A percentile compares a stretch with the other conserved stretches of the same genome.
These are phyloP conservation scores for Gynostemma pentaphyllum DNA, from an alignment of 306 rosid genomes.

Conservation along the genomic window DNA sequence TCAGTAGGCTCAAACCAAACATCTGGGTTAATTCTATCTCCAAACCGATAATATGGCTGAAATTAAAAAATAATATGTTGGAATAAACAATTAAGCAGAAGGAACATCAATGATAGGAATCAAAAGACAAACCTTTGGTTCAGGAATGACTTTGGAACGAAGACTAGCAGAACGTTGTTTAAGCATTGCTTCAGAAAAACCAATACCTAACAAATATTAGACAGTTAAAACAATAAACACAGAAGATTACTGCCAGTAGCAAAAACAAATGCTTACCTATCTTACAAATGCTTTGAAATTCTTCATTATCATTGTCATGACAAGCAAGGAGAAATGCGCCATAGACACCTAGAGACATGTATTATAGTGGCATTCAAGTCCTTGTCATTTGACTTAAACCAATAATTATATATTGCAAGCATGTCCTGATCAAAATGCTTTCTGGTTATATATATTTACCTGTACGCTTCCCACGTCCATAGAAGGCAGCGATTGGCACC, in stretches of 20 bases:
- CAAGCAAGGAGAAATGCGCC: slow-evolving; percentile 93
- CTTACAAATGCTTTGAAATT: slow-evolving; percentile 90
- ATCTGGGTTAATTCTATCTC: slow-evolving; percentile 64
- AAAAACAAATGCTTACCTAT: slow-evolving; percentile 41
- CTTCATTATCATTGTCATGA: slow-evolving; percentile 61
- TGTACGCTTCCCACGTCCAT: slow-evolving; percentile 93
- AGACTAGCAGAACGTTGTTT: slow-evolving; percentile 74
- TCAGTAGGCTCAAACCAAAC: slow-evolving; percentile 91
- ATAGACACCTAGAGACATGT: slow-evolving; percentile 47
- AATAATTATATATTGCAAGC: slow-evolving; percentile 1
- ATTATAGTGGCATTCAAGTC: background rate
- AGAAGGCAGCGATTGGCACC: slow-evolving; percentile 96
- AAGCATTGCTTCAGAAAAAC: slow-evolving; percentile 63
- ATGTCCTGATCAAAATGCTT: background rate
- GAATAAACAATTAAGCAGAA: slow-evolving; percentile 13
- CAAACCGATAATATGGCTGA: slow-evolving; percentile 64
- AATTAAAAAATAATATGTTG: slow-evolving; percentile 16
- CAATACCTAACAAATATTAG: slow-evolving; percentile 52
- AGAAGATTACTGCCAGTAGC: background rate
- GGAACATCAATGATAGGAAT: background rate
- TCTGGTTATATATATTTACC: slow-evolving; percentile 35
- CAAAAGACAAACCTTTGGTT: slow-evolving; percentile 53
- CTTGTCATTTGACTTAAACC: background rate
- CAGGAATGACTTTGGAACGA: slow-evolving; percentile 57
- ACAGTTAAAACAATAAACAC: slow-evolving; percentile 11